These are phyloP conservation scores for Marvania coccoides DNA, from an alignment of 139 green algal species.

Conservation along the genomic window DNA sequence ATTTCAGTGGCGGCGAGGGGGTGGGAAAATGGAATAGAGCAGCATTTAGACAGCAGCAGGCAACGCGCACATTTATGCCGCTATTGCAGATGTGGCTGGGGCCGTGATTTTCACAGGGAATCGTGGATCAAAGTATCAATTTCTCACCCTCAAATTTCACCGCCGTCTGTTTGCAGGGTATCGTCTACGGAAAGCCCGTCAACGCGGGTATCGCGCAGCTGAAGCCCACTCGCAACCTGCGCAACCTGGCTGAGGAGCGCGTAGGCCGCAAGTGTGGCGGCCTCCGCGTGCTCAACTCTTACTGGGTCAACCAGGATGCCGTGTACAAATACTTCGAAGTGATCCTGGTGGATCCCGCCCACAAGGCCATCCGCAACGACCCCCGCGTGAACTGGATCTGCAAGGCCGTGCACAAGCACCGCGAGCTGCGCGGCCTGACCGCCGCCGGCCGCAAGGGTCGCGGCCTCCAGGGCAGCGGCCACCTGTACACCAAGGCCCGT, in stretches of 20 bases:
- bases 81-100: too few species aligned
- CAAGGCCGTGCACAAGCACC: constrained; percentile 96
- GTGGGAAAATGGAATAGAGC: background rate
- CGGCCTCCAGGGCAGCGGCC: constrained; percentile 84
- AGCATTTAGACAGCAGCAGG: too few species aligned
- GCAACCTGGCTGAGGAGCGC: constrained; percentile 90
- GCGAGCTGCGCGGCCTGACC: constrained; percentile 95
- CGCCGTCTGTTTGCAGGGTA: constrained; percentile 59
- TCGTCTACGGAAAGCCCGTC: constrained; percentile 97
- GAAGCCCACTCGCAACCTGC: constrained; percentile 92
- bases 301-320: constrained; percentile 99
- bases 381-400: constrained; percentile 98
- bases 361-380: constrained; percentile 92
- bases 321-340: constrained; percentile 99
- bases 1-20: background rate
- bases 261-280: constrained; percentile 85
- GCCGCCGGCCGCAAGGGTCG: constrained; percentile 86
- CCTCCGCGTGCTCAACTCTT: constrained; percentile 98
- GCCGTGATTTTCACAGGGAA: too few species aligned
- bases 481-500: constrained; percentile 82
- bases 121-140: too few species aligned
- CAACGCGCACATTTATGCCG: too few species aligned
- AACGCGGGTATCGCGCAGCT: constrained; percentile 95
- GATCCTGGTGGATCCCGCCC: constrained; percentile 93
- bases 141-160: too few species aligned